Base-by-base conservation (phyloP, 257 asterid genomes). In the Knoxia roxburghii region DNA sequence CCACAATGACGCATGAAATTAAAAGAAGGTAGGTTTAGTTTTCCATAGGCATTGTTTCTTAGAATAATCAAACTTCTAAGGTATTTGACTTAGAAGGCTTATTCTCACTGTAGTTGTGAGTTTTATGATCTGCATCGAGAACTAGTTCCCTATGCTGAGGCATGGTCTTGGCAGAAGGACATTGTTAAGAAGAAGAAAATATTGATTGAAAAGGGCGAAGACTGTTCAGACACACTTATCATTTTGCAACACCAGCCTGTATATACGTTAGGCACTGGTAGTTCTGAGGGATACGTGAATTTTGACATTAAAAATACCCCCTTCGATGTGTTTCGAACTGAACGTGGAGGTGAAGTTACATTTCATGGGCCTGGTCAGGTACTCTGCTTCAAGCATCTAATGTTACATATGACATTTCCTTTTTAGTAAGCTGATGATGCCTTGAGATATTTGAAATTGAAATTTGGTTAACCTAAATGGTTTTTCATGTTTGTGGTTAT, bases 291-390 rank as follows among this genome's bases (percentile, higher is more conserved):
- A 32, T 82, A 58, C 81, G 72, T 93, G 78, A 82, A 77, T 50
- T 94, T 94, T 76, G 92, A 87, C 66, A 68, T 77, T 35, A 70
- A 83, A 21, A 49, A 82, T 74, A 64, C 95, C 10, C 95, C 96
- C 41, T 74, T 79, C 48, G 89, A 90, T 58, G 52, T 94, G 55
- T 85, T 83, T 46, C 80, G 93, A 68, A 94, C 97, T 0, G 99
- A 90, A 63, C 85, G 94, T 1, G 98, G 98, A 20, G 96, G 98
- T 8, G 98, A 92, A 82, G 94, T 92, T 70, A 92, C 97, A n/a
- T 92, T 83, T 72, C 96, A 94, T 75, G 97, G 96, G 50, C 99
- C 97, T 77, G 96, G 99, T 30, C 96, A 94, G 95, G 99, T 94
- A 70, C 61, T 67, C 59, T 55, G 12, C 53, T 9, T 33, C 12